Evolutionary conservation across 176 grass and related monocot genomes (phyloP), one percentile per base, ranked within the genome.

Genomic region (Otatea glauca): DNA sequence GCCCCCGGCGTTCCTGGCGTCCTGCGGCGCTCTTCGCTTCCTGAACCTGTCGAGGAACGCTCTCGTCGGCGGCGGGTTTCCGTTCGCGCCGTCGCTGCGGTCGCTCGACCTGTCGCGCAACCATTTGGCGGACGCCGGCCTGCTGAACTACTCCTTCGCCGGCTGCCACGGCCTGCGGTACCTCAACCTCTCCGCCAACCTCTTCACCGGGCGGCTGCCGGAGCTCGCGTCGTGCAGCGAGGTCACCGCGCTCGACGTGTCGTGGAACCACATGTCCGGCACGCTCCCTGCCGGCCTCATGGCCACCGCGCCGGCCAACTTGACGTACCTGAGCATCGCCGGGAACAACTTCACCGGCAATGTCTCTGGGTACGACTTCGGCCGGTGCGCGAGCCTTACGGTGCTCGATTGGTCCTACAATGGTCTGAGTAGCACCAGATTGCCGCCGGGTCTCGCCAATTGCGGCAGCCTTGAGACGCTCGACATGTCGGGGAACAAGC

Each of bases 101-200:
- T 77, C 69, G 67, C 86, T 99, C 5, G 96, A 99, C 68, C 73
- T 98, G 83, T 98, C 96, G 14, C 88, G 86, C 60, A 98, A 98
- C 89, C 17, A 7, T 5, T 59, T 98, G 27, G 74, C 77, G 1
- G 91, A 98, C 69, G 58, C 68, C 35, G 82, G 76, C 42, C 87
- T 98, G 16, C 81, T 98, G 16, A 94, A 89, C 85, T 92, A 92
- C 91, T 90, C 93, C 39, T 65, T 95, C 11, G 78, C 93, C 7
- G 84, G 77, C 62, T 98, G 96, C 88, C 83, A 90, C 17, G 51
- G 81, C 27, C 55, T 98, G 37, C 87, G 68, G 8, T 87, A 94
- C 89, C 91, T 98, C 83, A 98, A 98, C 88, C 77, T 98, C 74
- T 98, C 96, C 41, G 89, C 43, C n/a, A 98, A 98, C 89, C 81